A percentile compares a stretch with the other conserved stretches of the same genome.
These are phyloP conservation scores for Guyanaporus albipodus DNA, from an alignment of 768 basidiomycete species.

Conservation along the genomic window DNA sequence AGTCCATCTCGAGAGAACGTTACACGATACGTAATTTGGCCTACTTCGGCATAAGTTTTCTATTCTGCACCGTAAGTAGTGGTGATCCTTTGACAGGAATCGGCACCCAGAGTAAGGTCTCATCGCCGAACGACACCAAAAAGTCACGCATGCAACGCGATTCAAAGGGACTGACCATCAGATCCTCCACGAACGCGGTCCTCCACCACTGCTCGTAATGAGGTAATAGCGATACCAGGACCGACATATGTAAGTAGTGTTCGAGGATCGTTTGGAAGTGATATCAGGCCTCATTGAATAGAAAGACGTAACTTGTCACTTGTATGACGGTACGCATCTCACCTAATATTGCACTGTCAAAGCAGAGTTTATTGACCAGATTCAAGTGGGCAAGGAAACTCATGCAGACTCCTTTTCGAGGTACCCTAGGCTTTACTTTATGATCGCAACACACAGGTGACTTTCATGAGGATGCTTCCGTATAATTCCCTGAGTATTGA, in stretches of 20 bases:
- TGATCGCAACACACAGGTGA: constrained; percentile 88
- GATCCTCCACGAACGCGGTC: constrained; percentile 60
- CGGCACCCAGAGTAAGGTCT: constrained; percentile 91
- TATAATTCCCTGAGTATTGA: background rate
- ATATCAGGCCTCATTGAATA: constrained; percentile 59
- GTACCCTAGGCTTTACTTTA: constrained; percentile 82
- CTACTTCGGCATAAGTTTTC: constrained; percentile 39
- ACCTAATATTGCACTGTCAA: background rate
- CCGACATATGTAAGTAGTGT: constrained; percentile 83
- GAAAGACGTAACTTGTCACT: constrained; percentile 60
- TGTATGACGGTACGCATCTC: constrained; percentile 30
- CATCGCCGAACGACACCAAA: constrained; percentile 48
- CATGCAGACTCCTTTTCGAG: constrained; percentile 80
- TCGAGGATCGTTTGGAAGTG: constrained; percentile 44
- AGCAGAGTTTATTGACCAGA: constrained; percentile 41
- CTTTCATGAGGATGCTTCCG: constrained; percentile 62
- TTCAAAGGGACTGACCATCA: constrained; percentile 37
- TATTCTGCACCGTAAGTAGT: constrained; percentile 71
- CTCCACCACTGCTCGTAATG: constrained; percentile 84
- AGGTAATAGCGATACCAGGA: constrained; percentile 93
- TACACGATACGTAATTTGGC: constrained; percentile 56
- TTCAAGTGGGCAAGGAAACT: constrained; percentile 64
- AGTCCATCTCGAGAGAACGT: constrained; percentile 84
- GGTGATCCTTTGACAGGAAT: constrained; percentile 68
- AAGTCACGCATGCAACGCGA: background rate